A percentile compares a stretch with the other conserved stretches of the same genome.
Evolutionary conservation across 225 moss, liverwort and hornwort genomes (phyloP).

Genomic region (Marchantia paleacea): DNA sequence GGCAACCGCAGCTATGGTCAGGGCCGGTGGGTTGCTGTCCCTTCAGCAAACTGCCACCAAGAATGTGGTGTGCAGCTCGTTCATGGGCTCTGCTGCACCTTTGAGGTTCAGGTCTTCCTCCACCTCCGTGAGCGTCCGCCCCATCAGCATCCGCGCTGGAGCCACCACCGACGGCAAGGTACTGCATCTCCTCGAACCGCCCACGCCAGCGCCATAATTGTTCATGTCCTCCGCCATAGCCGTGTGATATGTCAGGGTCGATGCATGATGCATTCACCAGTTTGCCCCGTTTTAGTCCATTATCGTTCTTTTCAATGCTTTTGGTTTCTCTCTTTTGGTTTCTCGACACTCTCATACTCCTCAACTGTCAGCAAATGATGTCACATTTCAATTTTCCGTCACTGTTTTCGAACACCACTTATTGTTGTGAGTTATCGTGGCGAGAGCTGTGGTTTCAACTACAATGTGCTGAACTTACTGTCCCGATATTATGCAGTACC

Average conservation of each 20-base stretch:
- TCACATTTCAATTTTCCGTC: too few species aligned
- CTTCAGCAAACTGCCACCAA: conserved; percentile 32
- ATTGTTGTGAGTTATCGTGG: too few species aligned
- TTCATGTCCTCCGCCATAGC: background rate
- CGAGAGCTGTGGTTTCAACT: too few species aligned
- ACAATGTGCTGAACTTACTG: too few species aligned
- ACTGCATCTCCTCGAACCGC: background rate
- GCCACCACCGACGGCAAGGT: conserved; percentile 35
- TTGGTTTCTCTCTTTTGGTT: too few species aligned
- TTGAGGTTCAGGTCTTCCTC: conserved; percentile 30
- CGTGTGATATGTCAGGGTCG: too few species aligned
- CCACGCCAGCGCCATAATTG: background rate
- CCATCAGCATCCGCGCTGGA: conserved; percentile 31
- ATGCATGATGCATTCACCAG: too few species aligned
- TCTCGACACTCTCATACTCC: too few species aligned
- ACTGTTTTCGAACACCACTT: too few species aligned
- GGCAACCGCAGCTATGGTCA: conserved; percentile 40
- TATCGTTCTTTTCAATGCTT: too few species aligned
- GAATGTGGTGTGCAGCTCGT: conserved; percentile 30
- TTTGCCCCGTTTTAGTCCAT: too few species aligned
- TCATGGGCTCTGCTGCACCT: conserved; percentile 41
- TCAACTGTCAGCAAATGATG: too few species aligned
- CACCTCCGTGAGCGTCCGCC: conserved; percentile 21
- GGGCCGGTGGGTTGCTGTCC: conserved; percentile 38
- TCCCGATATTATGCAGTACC: conserved; percentile 49